phyloP scores from a whole-genome alignment of 345 rosid genomes.

The Eutrema yunnanense region DNA sequence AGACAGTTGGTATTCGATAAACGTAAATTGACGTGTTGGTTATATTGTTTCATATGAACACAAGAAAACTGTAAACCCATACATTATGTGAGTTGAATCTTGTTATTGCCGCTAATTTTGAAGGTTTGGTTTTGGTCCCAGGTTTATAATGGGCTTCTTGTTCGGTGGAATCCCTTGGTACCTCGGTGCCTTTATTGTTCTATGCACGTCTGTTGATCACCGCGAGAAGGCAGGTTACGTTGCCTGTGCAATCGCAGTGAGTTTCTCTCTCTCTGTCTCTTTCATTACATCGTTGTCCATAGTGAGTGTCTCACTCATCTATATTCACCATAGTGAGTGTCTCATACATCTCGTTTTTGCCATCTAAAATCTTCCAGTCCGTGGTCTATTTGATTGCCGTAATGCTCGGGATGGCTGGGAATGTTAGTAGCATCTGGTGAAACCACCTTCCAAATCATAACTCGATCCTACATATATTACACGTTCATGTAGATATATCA shows the following conservation, averaged over 20 bases:
- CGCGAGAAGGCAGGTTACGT: slow-evolving; percentile 84
- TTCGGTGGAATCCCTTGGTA: slow-evolving; percentile 91
- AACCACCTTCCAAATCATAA: not conserved
- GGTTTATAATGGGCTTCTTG: slow-evolving; percentile 78
- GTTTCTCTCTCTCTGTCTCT: slow-evolving; percentile 20
- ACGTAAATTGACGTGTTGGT: not conserved
- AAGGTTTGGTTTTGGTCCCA: slow-evolving; percentile 15
- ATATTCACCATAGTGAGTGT: not conserved
- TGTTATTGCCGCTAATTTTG: not conserved
- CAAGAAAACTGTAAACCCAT: not conserved
- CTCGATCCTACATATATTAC: not conserved
- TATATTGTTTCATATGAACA: not conserved
- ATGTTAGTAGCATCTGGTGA: slow-evolving; percentile 44
- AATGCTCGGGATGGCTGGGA: slow-evolving; percentile 50
- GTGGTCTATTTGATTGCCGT: slow-evolving; percentile 53
- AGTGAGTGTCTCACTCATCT: not conserved
- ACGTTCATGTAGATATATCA: not conserved
- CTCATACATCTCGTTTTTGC: not conserved
- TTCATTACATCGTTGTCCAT: not conserved
- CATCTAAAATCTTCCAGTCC: slow-evolving; percentile 39
- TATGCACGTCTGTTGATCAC: slow-evolving; percentile 50
- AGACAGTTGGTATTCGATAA: not conserved
- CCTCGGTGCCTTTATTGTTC: slow-evolving; percentile 54
- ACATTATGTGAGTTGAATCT: not conserved
- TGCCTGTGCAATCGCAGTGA: slow-evolving; percentile 75